Conservation (phyloP, 768 basidiomycete species). For the Cubamyces sp. region DNA sequence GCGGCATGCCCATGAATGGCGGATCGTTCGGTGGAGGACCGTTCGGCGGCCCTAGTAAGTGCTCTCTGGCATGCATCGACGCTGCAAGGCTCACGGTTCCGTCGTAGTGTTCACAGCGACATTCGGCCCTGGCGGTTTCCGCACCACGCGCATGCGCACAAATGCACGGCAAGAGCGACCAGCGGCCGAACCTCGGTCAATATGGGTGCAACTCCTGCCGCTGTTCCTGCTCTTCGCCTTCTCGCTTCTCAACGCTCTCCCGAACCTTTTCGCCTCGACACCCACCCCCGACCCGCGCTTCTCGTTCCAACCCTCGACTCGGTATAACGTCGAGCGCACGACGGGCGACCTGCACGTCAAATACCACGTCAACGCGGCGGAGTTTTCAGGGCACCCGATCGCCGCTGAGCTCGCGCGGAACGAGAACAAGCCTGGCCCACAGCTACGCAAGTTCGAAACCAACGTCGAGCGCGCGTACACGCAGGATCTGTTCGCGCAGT, state of each 20-base stretch:
- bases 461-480: conserved; percentile 78
- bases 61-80: conserved; percentile 8
- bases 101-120: conserved; percentile 69
- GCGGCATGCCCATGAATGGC: conserved; percentile 49
- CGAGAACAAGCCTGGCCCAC: conserved; percentile 35
- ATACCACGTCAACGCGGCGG: conserved; percentile 82
- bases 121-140: conserved; percentile 86
- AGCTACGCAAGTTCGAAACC: conserved; percentile 70
- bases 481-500: conserved; percentile 68
- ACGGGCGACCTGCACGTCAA: conserved; percentile 72
- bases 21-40: conserved; percentile 49
- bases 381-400: conserved; percentile 82
- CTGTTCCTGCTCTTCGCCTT: conserved; percentile 83
- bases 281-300: conserved; percentile 80
- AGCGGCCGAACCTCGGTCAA: conserved; percentile 58
- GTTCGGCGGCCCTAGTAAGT: conserved; percentile 28
- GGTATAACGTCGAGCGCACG: conserved; percentile 69
- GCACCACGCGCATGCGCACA: conserved; percentile 61
- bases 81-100: conserved; percentile 2
- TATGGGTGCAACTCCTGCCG: conserved; percentile 80
- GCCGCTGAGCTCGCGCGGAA: conserved; percentile 65
- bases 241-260: conserved; percentile 81
- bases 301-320: conserved; percentile 63
- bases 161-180: conserved; percentile 39
- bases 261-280: conserved; percentile 69